Conservation (phyloP, 192 early-diverging fungal genomes). For the Coemansia sp. region DNA sequence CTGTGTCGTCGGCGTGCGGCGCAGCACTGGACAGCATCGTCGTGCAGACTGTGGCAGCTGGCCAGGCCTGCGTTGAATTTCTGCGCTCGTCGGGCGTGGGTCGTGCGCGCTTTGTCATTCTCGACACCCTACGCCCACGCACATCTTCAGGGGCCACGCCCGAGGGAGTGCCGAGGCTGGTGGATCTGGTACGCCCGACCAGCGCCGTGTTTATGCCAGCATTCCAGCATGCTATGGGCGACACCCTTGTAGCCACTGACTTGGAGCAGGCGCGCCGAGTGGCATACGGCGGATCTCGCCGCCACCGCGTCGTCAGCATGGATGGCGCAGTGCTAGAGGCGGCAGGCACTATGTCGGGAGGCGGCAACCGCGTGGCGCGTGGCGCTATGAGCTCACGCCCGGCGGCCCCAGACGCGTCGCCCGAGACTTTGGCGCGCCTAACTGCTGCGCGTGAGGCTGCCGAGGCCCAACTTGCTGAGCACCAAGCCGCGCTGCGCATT, state of each 20-base stretch:
- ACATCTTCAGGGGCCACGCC: slow-evolving; percentile 65
- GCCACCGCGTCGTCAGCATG: slow-evolving; percentile 94
- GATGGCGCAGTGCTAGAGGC: slow-evolving; percentile 91
- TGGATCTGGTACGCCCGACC: slow-evolving; percentile 85
- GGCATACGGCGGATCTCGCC: slow-evolving; percentile 72
- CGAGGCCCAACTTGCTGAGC: slow-evolving; percentile 61
- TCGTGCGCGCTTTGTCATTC: slow-evolving; percentile 79
- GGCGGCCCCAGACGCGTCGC: slow-evolving; percentile 54
- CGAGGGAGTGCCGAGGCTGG: slow-evolving; percentile 82
- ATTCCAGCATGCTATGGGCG: slow-evolving; percentile 83
- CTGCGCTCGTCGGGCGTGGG: slow-evolving; percentile 86
- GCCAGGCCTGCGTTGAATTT: slow-evolving; percentile 88
- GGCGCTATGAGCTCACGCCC: slow-evolving; percentile 92
- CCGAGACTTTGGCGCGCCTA: slow-evolving; percentile 60
- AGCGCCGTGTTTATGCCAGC: slow-evolving; percentile 75
- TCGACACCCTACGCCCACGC: slow-evolving; percentile 74
- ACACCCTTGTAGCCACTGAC: slow-evolving; percentile 88
- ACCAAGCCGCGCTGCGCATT: slow-evolving; percentile 39
- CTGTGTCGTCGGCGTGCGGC: slow-evolving; percentile 88
- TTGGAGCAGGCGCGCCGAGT: slow-evolving; percentile 86
- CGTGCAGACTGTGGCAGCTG: slow-evolving; percentile 85
- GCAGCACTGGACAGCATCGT: slow-evolving; percentile 83
- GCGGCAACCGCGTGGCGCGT: slow-evolving; percentile 71
- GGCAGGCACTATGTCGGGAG: slow-evolving; percentile 93
- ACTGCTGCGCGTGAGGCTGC: slow-evolving; percentile 64